Base-by-base conservation (phyloP, 1,139 yeast species). In the Blastobotrys ciferrii region DNA sequence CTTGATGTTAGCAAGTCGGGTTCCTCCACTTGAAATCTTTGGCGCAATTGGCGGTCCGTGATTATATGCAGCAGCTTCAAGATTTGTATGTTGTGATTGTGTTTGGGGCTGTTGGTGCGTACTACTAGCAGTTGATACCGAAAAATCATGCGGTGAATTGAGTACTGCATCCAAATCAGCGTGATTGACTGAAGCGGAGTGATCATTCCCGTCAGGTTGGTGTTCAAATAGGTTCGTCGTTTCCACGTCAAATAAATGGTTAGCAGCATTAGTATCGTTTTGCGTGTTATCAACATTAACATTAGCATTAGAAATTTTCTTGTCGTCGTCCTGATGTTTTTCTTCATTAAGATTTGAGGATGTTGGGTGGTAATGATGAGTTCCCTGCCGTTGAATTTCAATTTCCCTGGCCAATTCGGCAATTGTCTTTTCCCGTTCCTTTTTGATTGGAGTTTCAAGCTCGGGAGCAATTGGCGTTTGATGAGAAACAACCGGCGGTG, bases 391-490 rank as follows among this genome's bases (percentile, higher is more conserved):
- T 36, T 62, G 60, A 45, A 78, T 62, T 50, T 75, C 72, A 45
- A 76, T 76, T 60, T 77, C 81, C 56, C 80, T 73, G 6, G 82
- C 82, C 51, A 77, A 62, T 55, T 77, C 81, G 1, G 82, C 82
- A 47, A 77, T 77, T 0, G 81, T 74, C 58, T 77, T 77, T 49
- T 69, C 61, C 32, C 55, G 53, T 31, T 55, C 59, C 47, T 36
- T 36, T 38, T 52, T 65, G 53, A 62, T 15, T 11, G 35, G 30
- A 7, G 39, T 19, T 40, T 42, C 20, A 20, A 43, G 13, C 36
- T n/a, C 32, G 11, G 42, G 18, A 2, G 36, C 36, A 2, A 30
- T 18, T 11, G 42, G 33, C 6, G 33, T 15, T 12, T 17, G 14
- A 28, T 15, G 32, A 28, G 31, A 15, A 3, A 17, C 37, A 33